A percentile compares a stretch with the other conserved stretches of the same genome.
phyloP scores from a whole-genome alignment of 441 rosid genomes.

The Populus hybrid region DNA sequence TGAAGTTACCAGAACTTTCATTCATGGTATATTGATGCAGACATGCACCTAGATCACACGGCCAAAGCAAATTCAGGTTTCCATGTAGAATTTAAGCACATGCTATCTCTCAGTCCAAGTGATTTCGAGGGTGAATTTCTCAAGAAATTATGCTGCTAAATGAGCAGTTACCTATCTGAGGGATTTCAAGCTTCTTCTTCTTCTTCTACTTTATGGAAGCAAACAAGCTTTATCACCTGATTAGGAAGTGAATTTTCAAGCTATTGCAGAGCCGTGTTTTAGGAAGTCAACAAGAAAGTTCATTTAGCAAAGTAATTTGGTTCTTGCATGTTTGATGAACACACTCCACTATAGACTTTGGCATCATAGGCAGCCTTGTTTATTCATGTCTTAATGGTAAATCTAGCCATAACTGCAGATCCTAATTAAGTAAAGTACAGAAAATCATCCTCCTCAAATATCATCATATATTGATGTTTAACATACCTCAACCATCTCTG shows the following conservation, averaged over 20 bases:
- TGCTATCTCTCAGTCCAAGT: neutral
- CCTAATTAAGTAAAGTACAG: neutral
- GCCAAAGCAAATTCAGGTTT: neutral
- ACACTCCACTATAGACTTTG: neutral
- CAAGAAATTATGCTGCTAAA: neutral
- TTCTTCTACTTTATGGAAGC: neutral
- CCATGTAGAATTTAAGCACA: neutral
- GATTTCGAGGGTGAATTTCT: neutral
- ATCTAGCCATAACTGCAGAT: neutral
- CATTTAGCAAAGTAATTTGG: neutral
- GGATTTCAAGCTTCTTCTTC: neutral
- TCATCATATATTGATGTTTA: neutral
- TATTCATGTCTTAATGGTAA: neutral
- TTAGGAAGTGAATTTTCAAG: neutral
- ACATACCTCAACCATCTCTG: conserved; percentile 76
- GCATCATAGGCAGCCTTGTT: neutral
- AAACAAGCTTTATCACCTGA: neutral
- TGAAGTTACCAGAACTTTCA: neutral
- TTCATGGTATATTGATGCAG: neutral
- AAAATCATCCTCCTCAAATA: neutral
- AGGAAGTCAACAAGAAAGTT: neutral
- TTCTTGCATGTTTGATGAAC: neutral
- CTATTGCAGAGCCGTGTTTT: neutral
- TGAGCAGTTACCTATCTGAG: neutral
- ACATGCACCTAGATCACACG: neutral